phyloP scores from a whole-genome alignment of 805 yeast genomes.

The Cyberlindnera nakhonratchasimensis region DNA sequence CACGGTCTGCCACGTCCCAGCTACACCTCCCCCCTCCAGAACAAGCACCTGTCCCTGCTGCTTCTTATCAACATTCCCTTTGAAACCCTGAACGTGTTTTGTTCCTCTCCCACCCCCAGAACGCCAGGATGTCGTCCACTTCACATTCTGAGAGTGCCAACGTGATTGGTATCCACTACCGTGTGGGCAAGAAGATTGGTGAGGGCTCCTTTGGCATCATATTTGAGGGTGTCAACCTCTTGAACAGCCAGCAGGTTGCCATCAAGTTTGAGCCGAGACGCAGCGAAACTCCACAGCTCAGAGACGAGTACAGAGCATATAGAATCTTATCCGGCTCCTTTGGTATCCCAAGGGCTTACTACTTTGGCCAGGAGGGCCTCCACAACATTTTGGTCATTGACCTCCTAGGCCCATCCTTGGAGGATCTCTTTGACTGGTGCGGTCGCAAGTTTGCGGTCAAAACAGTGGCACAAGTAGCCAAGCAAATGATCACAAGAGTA shows the following conservation, averaged over 20 bases:
- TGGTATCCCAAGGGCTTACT: conserved; percentile 96
- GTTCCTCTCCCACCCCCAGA: too few species aligned
- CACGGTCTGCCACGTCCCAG: too few species aligned
- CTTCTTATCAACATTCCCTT: background rate
- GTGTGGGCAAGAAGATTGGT: conserved; percentile 96
- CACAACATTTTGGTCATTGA: conserved; percentile 95
- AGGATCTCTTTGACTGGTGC: conserved; percentile 98
- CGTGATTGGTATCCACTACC: conserved; percentile 89
- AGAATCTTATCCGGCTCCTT: conserved; percentile 74
- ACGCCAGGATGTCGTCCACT: conserved; percentile 3
- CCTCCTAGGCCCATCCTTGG: conserved; percentile 90
- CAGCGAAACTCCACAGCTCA: conserved; percentile 93
- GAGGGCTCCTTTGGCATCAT: conserved; percentile 98
- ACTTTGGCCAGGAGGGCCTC: conserved; percentile 96
- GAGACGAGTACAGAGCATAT: conserved; percentile 96
- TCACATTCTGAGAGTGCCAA: conserved; percentile 21
- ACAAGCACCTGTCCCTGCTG: too few species aligned
- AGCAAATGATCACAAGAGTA: conserved; percentile 87
- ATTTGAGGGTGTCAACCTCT: conserved; percentile 90
- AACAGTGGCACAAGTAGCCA: conserved; percentile 90
- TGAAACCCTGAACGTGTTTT: background rate
- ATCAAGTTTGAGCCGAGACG: conserved; percentile 96
- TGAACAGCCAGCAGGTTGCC: conserved; percentile 91
- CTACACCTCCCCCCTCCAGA: too few species aligned
- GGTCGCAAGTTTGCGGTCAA: conserved; percentile 83